Base-by-base conservation (phyloP, 2,329 filamentous ascomycete genomes). In the Aureobasidium sp. region DNA sequence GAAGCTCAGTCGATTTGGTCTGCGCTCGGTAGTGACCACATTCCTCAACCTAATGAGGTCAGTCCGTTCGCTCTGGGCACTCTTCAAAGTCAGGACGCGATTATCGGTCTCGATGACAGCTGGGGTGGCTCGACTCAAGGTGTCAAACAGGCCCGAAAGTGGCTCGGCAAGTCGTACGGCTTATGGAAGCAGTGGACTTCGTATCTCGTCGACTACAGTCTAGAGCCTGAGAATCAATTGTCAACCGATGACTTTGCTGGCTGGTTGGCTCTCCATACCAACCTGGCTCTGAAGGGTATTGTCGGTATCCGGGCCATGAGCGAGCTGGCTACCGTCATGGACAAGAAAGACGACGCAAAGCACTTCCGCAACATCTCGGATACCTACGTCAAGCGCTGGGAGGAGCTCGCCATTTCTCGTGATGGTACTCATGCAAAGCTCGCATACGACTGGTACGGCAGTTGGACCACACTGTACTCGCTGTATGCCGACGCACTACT, bases 211-310 rank as follows among this genome's bases (percentile, higher is more conserved):
- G 81, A 90, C 36, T 89, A 86, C 70, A 83, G 87, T 29, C 78
- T 93, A 45, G 84, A 89, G 63, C 90, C 90, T 2, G 83, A 85
- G 3, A 85, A 90, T 65, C 90, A 93, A 73, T 81, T 94, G 17
- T 91, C 86, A 22, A 94, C 90, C 1, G 90, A 94, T 69, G 90
- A 94, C 70, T 94, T 93, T 72, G 89, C 90, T 1, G 90, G 90
- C 44, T 87, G 87, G 73, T 79, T 91, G 22, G 83, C 86, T 5
- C 86, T 92, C 65, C 89, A 93, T 72, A 92, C 89, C 2, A 92
- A 94, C 69, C 79, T 94, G 25, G 90, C 89, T 0, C 79, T 94
- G 64, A 94, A 94, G 74, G 90, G 90, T 47, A 92, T 93, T 67
- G 85, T 94, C 62, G 90, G 88, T 25, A 88, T 93, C 72, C 85